These are phyloP conservation scores for Breviolum minutum DNA, from an alignment of 73 alveolate genomes.

Conservation along the genomic window DNA sequence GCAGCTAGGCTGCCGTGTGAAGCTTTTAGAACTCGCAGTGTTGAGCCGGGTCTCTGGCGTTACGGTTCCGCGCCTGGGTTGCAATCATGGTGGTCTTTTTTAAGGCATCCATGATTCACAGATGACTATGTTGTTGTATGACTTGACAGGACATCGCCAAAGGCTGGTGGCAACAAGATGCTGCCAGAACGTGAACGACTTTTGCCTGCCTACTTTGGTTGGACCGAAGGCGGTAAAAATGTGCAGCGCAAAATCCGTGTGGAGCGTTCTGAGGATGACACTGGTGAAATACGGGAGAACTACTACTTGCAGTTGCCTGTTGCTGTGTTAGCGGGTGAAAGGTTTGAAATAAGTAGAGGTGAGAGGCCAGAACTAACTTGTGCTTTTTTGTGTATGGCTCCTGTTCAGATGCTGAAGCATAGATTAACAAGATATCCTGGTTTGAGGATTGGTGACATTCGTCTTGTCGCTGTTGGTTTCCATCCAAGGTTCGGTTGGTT, in stretches of 20 bases:
- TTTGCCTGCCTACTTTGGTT: neutral
- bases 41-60: constrained; percentile 1
- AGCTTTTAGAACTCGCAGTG: neutral
- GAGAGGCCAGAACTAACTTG: neutral
- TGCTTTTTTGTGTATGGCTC: neutral
- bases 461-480: too few species aligned
- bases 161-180: neutral
- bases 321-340: too few species aligned
- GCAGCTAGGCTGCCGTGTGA: constrained; percentile 52
- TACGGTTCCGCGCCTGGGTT: neutral
- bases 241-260: neutral
- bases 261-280: neutral
- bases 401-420: neutral
- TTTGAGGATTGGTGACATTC: too few species aligned
- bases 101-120: neutral
- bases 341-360: too few species aligned
- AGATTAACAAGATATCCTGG: too few species aligned
- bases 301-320: too few species aligned
- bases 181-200: neutral
- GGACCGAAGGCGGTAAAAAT: constrained; percentile 11
- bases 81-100: too few species aligned
- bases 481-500: too few species aligned
- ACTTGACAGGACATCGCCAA: neutral
- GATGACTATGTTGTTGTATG: neutral
- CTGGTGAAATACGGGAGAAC: too few species aligned